Evolutionary conservation across 768 basidiomycete genomes (phyloP).

Genomic region (Pleurotus platypus): DNA sequence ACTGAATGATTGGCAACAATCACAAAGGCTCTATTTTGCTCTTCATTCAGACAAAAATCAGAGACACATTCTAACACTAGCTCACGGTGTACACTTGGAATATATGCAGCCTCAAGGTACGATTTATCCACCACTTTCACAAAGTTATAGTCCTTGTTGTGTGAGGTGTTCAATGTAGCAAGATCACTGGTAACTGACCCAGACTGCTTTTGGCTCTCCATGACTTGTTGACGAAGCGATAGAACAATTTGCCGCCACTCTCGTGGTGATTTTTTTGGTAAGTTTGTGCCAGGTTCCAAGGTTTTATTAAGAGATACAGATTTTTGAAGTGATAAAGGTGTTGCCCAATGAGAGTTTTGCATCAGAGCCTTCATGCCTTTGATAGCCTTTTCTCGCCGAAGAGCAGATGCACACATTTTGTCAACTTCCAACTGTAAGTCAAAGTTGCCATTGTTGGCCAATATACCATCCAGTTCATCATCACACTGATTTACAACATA

Average conservation of each 20-base stretch:
- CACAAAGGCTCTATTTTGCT: constrained; percentile 19
- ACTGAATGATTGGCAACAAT: constrained; percentile 19
- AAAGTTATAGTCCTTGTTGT: neutral
- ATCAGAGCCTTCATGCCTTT: neutral
- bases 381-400: neutral
- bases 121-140: too few species aligned
- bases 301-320: neutral
- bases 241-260: constrained; percentile 9
- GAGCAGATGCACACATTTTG: neutral
- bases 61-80: neutral
- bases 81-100: neutral
- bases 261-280: neutral
- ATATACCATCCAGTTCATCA: neutral
- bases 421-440: neutral
- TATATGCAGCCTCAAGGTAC: too few species aligned
- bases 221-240: too few species aligned
- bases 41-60: neutral
- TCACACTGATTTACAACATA: neutral
- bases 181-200: too few species aligned
- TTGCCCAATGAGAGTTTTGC: neutral
- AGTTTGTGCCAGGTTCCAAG: too few species aligned
- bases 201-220: too few species aligned
- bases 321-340: neutral
- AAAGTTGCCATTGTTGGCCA: neutral
- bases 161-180: too few species aligned